phyloP scores from a whole-genome alignment of 176 grass and related monocot species.

The Cocos nucifera region DNA sequence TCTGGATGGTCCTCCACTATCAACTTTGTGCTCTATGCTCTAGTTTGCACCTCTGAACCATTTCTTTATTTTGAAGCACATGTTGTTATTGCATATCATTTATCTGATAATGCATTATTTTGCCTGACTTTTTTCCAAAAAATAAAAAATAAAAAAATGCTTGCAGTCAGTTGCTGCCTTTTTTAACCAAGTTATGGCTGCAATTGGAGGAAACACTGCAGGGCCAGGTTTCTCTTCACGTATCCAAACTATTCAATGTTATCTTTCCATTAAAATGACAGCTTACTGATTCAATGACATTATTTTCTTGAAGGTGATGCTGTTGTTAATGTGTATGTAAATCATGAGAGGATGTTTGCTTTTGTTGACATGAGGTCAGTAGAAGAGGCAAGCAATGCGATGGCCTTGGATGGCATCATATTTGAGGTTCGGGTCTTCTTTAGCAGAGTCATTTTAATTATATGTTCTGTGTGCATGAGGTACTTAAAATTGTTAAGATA shows the following conservation, averaged over 20 bases:
- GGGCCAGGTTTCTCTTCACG: constrained; percentile 38
- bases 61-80: no score
- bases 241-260: no score
- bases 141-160: neutral
- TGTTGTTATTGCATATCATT: no score
- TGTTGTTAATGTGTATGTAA: constrained; percentile 98
- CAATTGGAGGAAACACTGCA: constrained; percentile 93
- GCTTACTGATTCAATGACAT: neutral
- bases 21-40: no score
- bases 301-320: constrained; percentile 49
- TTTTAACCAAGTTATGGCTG: constrained; percentile 93
- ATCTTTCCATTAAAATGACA: neutral
- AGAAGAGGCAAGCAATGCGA: constrained; percentile 97
- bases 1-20: no score
- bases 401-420: constrained; percentile 93
- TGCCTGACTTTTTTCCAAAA: neutral
- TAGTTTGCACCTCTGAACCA: no score
- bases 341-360: constrained; percentile 99
- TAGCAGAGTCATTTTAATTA: no score
- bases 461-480: no score
- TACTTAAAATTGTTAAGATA: no score
- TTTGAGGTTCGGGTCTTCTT: constrained; percentile 41
- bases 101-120: no score
- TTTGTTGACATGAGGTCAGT: constrained; percentile 99
- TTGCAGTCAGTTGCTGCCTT: constrained; percentile 86